These are phyloP conservation scores for Thermothielavioides terrestris DNA, from an alignment of 495 filamentous ascomycete genomes.

Conservation along the genomic window DNA sequence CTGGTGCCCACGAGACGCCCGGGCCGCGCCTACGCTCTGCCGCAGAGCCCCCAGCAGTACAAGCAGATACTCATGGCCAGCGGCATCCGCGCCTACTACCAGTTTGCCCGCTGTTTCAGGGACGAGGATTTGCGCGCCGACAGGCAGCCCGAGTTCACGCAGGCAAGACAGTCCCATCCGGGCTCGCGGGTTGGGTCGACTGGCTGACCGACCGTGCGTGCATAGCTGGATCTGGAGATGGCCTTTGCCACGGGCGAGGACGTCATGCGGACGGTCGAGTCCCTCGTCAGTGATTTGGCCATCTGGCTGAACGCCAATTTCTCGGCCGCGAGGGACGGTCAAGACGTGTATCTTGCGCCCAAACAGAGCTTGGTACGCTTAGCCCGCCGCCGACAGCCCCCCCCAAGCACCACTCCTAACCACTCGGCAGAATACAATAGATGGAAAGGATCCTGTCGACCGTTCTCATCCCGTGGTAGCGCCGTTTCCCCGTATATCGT, in stretches of 20 bases:
- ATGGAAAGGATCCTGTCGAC: background rate
- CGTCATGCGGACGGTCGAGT: conserved; percentile 64
- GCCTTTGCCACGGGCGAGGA: conserved; percentile 65
- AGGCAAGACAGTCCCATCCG: conserved; percentile 42
- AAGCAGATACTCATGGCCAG: conserved; percentile 97
- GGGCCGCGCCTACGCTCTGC: conserved; percentile 78
- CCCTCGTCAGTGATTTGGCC: conserved; percentile 54
- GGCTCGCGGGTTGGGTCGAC: background rate
- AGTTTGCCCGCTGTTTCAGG: conserved; percentile 90
- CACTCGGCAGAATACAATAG: background rate
- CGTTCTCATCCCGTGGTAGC: conserved; percentile 9
- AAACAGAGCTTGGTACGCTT: conserved; percentile 8
- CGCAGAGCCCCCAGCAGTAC: conserved; percentile 96
- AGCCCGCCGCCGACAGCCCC: too few species aligned
- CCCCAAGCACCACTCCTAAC: background rate
- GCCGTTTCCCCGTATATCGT: conserved; percentile 44
- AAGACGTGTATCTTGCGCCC: conserved; percentile 22
- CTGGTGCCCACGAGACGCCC: conserved; percentile 73
- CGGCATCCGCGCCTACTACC: conserved; percentile 73
- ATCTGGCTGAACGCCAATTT: conserved; percentile 33
- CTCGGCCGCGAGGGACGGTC: conserved; percentile 5
- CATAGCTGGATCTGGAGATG: conserved; percentile 85
- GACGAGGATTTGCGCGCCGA: conserved; percentile 93
- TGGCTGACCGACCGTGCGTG: conserved; percentile 14
- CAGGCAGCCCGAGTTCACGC: conserved; percentile 93